Evolutionary conservation across 139 green algal species (phyloP).

Genomic region (Gonium pectorale): DNA sequence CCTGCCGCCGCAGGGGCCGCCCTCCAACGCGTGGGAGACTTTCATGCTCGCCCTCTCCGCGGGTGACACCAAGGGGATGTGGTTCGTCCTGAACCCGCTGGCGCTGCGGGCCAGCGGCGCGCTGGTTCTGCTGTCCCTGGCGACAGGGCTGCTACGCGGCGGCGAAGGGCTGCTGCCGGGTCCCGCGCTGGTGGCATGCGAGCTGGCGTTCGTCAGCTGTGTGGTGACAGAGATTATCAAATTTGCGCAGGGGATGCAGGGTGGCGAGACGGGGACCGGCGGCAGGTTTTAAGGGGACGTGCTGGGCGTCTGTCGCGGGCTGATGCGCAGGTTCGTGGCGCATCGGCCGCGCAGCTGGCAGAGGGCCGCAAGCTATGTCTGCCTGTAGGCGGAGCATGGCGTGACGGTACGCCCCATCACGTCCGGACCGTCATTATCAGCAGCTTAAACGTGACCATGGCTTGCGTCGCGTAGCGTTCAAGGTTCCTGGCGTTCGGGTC

Average conservation of each 20-base stretch:
- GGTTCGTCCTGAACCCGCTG: constrained; percentile 47
- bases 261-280: constrained; percentile 45
- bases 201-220: background rate
- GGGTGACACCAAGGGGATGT: constrained; percentile 66
- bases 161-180: constrained; percentile 39
- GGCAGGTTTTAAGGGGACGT: constrained; percentile 37
- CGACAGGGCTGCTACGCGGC: constrained; percentile 40
- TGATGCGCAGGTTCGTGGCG: too few relatives aligned
- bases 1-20: constrained; percentile 40
- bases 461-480: too few relatives aligned
- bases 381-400: too few relatives aligned
- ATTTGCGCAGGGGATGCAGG: constrained; percentile 45
- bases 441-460: too few relatives aligned
- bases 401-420: too few relatives aligned
- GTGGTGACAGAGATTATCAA: constrained; percentile 42
- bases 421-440: too few relatives aligned
- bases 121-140: constrained; percentile 35
- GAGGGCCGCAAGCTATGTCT: too few relatives aligned
- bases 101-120: constrained; percentile 30
- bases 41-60: constrained; percentile 61
- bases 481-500: too few relatives aligned
- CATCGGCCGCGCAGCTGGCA: too few relatives aligned
- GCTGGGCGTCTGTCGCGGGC: too few relatives aligned
- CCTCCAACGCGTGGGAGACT: constrained; percentile 66
- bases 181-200: background rate